These are phyloP conservation scores for Omphalea diandra DNA, from an alignment of 441 rosid species.

Conservation along the genomic window DNA sequence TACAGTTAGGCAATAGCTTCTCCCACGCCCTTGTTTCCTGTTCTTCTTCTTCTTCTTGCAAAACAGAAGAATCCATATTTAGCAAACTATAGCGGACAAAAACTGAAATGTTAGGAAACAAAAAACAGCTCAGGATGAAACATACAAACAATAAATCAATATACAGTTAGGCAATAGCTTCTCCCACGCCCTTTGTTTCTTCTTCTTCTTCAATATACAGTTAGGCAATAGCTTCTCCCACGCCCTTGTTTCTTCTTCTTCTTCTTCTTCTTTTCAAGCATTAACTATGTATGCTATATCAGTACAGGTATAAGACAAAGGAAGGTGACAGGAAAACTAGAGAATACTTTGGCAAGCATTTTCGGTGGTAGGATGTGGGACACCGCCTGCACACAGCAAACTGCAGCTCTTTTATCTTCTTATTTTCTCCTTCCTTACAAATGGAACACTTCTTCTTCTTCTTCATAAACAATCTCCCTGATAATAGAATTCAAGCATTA, in stretches of 20 bases:
- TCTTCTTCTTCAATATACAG: constrained; percentile 52
- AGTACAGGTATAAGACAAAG: not conserved
- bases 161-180: constrained; percentile 64
- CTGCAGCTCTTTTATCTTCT: constrained; percentile 54
- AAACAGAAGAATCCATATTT: constrained; percentile 18
- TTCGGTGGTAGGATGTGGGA: constrained; percentile 84
- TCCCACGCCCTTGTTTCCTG: constrained; percentile 76
- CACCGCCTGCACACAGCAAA: constrained; percentile 96
- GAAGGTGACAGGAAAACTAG: constrained; percentile 10
- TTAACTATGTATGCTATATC: constrained; percentile 5
- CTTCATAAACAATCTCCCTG: constrained; percentile 34
- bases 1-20: constrained; percentile 60
- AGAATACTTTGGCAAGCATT: constrained; percentile 85
- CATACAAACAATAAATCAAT: constrained; percentile 90
- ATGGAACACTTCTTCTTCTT: constrained; percentile 51
- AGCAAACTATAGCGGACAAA: constrained; percentile 20
- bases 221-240: constrained; percentile 76
- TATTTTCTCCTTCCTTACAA: constrained; percentile 72
- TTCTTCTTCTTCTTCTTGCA: constrained; percentile 44
- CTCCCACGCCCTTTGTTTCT: constrained; percentile 87
- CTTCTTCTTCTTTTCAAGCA: constrained; percentile 27
- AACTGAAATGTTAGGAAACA: not conserved
- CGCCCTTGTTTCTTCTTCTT: constrained; percentile 46
- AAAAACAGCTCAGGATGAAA: constrained; percentile 18
- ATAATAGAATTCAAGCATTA: not conserved